Evolutionary conservation across 805 yeast species (phyloP), one percentile per base, ranked within the genome.

Genomic region (Lachancea dasiensis): DNA sequence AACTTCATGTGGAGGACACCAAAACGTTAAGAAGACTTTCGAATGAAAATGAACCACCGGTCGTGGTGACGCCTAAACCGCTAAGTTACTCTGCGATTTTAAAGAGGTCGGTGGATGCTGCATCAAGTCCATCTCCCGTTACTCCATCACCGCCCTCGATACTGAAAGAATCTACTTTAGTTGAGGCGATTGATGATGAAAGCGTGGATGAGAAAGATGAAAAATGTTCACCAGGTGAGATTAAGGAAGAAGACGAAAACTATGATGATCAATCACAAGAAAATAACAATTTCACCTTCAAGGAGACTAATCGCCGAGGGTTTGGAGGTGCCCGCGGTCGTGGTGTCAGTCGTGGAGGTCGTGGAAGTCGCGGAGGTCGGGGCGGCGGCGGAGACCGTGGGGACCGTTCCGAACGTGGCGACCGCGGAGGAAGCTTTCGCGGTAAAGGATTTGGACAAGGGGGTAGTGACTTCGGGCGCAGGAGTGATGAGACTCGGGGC

Each of bases 1-100:
- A 58, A 22, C 46, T 70, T 31, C 68, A 67, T 24, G 64, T 74
- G 21, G 75, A 72, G 42, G 65, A 67, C 35, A 73, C 77, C 1
- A 63, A 43, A 20, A 55, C 55, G 11, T 37, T 52, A 23, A 54
- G 58, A 37, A 52, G 52, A 31, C 48, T 50, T 17, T 49, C 59
- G 8, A 40, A 34, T 17, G 51, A 51, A 10, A 50, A 43, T 15
- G 38, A 34, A 15, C 8, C 19, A 8, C 6, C 6, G 9, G 30
- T 48, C 3, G 34, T 29, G 4, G 29, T 29, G 9, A 27, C 31
- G 5, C 33, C 42, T 3, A 48, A 45, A 10, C 53, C 53, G 3
- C 31, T 55, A 23, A 52, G 58, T 34, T 55, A 55, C 31, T 48
- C 55, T n/a, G 49, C 54, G 25, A 56, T 51, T 8, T 36, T 52